Evolutionary conservation across 2,329 filamentous ascomycete species (phyloP).

Genomic region (Domatiomyces catenatus): DNA sequence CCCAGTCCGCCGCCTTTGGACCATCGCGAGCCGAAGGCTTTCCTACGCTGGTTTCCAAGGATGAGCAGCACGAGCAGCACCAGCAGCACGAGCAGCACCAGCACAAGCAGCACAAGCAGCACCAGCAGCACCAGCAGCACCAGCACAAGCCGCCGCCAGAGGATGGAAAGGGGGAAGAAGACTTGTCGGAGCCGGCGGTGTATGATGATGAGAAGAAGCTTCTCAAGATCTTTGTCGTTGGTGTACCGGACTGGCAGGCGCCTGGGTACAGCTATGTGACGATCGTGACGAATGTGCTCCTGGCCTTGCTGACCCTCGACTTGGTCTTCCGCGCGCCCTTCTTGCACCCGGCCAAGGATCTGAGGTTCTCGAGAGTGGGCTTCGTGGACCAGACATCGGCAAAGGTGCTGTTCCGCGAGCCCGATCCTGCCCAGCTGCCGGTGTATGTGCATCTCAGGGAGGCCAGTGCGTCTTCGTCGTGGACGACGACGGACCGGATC

Average conservation of each 20-base stretch:
- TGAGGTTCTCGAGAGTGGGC: constrained; percentile 75
- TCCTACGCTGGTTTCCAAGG: constrained; percentile 7
- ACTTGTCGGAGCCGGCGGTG: constrained; percentile 49
- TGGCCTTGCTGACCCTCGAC: constrained; percentile 59
- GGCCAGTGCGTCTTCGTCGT: constrained; percentile 26
- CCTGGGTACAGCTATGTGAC: constrained; percentile 50
- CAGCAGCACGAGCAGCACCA: constrained; percentile 14
- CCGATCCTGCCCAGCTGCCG: constrained; percentile 58
- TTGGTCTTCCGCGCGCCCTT: constrained; percentile 59
- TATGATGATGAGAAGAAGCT: constrained; percentile 43
- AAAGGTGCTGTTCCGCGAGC: constrained; percentile 71
- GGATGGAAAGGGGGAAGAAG: constrained; percentile 32
- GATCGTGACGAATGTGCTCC: constrained; percentile 53
- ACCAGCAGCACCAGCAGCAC: constrained; percentile 12
- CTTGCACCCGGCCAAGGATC: constrained; percentile 54
- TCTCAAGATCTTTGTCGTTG: constrained; percentile 55
- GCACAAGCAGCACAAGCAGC: constrained; percentile 22
- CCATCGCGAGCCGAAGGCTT: constrained; percentile 9
- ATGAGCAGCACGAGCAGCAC: constrained; percentile 2
- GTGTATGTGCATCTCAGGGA: constrained; percentile 48
- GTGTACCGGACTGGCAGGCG: constrained; percentile 59
- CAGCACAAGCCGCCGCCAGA: constrained; percentile 2
- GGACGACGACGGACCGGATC: constrained; percentile 49
- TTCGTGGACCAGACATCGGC: constrained; percentile 71
- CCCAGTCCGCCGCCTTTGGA: constrained; percentile 10